These are phyloP conservation scores for Ensete glaucum DNA, from an alignment of 176 grass and related monocot species.

Conservation along the genomic window DNA sequence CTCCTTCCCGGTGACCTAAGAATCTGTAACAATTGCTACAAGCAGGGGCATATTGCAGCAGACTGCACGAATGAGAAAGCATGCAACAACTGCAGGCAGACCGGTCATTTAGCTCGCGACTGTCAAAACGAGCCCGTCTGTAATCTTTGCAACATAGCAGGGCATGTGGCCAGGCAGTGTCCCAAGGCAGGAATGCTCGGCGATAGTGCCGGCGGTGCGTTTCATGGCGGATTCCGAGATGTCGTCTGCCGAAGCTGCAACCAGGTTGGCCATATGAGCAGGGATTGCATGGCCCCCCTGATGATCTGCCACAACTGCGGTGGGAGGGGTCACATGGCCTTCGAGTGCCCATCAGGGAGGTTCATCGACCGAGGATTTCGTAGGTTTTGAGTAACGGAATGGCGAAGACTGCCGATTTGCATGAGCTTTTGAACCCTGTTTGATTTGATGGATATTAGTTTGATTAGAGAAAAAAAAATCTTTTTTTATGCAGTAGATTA, in stretches of 20 bases:
- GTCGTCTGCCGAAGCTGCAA: slow-evolving; percentile 71
- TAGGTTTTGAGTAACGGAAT: slow-evolving; percentile 27
- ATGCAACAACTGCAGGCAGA: slow-evolving; percentile 97
- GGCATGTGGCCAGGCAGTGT: slow-evolving; percentile 82
- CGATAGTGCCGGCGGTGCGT: slow-evolving; percentile 35
- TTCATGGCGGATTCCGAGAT: slow-evolving; percentile 45
- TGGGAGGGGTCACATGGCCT: slow-evolving; percentile 88
- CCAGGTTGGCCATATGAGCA: slow-evolving; percentile 84
- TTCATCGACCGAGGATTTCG: slow-evolving; percentile 51
- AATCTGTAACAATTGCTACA: slow-evolving; percentile 97
- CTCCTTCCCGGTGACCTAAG: slow-evolving; percentile 56
- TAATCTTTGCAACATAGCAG: slow-evolving; percentile 81
- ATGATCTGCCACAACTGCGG: slow-evolving; percentile 93
- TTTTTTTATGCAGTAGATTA: neutral
- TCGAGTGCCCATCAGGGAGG: slow-evolving; percentile 83
- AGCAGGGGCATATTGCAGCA: slow-evolving; percentile 61
- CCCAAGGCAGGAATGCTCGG: slow-evolving; percentile 58
- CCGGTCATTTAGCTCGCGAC: slow-evolving; percentile 90
- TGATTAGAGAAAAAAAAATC: neutral
- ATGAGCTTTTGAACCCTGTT: neutral
- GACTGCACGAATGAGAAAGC: slow-evolving; percentile 99
- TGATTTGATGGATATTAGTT: neutral
- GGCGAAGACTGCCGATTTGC: too few relatives aligned
- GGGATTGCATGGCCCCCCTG: slow-evolving; percentile 84
- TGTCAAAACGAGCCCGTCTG: slow-evolving; percentile 90